Evolutionary conservation across 306 rosid genomes (phyloP).

Genomic region (Casuarina cunninghamiana): DNA sequence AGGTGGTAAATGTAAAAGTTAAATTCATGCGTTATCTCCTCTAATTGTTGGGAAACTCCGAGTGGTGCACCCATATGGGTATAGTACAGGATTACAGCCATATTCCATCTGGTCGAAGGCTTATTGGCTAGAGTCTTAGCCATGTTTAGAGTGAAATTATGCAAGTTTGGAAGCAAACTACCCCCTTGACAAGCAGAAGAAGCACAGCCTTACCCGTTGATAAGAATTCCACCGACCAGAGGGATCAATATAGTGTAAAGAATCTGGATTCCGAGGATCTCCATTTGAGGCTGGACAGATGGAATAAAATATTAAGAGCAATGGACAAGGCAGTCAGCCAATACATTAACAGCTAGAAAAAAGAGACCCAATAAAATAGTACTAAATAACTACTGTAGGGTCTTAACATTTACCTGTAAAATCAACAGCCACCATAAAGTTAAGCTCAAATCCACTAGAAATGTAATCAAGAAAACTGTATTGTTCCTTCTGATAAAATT

Average conservation of each 20-base stretch:
- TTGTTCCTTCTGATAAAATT: slow-evolving; percentile 58
- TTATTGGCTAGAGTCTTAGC: not conserved
- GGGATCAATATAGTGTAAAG: slow-evolving; percentile 67
- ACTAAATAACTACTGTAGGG: not conserved
- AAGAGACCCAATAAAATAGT: not conserved
- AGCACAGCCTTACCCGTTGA: slow-evolving; percentile 55
- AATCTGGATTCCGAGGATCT: slow-evolving; percentile 51
- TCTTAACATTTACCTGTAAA: slow-evolving; percentile 59
- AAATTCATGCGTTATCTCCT: not conserved
- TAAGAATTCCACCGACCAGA: slow-evolving; percentile 68
- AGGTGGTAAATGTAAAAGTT: not conserved
- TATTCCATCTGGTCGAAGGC: not conserved
- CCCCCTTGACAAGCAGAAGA: not conserved
- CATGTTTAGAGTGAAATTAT: not conserved
- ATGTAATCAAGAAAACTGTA: slow-evolving; percentile 83
- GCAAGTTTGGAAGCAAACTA: not conserved
- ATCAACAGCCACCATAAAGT: slow-evolving; percentile 93
- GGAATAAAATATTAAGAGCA: slow-evolving; percentile 16
- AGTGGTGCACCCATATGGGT: not conserved
- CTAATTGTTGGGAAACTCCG: not conserved
- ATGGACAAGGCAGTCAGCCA: slow-evolving; percentile 7
- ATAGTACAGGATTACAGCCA: not conserved
- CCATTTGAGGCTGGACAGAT: slow-evolving; percentile 78
- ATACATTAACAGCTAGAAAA: not conserved
- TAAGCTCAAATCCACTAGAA: slow-evolving; percentile 83